Evolutionary conservation across 805 yeast genomes (phyloP).

Genomic region (Pichia californica): DNA sequence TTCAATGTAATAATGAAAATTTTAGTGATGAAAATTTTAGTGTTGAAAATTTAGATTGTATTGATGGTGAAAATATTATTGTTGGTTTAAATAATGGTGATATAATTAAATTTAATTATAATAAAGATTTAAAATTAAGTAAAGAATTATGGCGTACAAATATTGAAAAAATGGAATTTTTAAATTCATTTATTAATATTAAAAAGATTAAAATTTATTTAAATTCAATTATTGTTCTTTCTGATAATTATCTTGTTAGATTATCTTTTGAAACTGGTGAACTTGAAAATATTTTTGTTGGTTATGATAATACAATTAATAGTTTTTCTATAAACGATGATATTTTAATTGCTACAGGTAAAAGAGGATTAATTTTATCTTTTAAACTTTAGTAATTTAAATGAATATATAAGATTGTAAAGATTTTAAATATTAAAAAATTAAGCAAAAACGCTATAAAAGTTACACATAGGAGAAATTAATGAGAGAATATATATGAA

Average conservation of each 20-base stretch:
- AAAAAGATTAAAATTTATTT: background rate
- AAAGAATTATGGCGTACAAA: slow-evolving; percentile 12
- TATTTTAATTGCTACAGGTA: slow-evolving; percentile 12
- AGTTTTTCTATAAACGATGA: slow-evolving; percentile 5
- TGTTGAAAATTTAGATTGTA: slow-evolving; percentile 7
- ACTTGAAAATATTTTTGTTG: slow-evolving; percentile 10
- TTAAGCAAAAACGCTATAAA: too few species aligned
- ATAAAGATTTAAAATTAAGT: background rate
- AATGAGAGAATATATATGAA: too few species aligned
- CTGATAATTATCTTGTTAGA: slow-evolving; percentile 8
- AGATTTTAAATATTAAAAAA: too few species aligned
- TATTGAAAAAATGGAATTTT: slow-evolving; percentile 1
- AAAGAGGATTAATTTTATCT: slow-evolving; percentile 3
- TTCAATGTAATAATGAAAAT: slow-evolving; percentile 8
- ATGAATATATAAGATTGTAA: too few species aligned
- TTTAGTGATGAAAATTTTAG: slow-evolving; percentile 4
- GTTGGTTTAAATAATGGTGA: slow-evolving; percentile 19
- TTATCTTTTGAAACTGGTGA: slow-evolving; percentile 9
- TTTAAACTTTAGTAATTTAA: too few species aligned
- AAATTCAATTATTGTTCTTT: slow-evolving; percentile 6
- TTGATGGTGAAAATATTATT: slow-evolving; percentile 4
- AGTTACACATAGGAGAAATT: too few species aligned
- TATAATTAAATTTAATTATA: slow-evolving; percentile 11
- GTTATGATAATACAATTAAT: slow-evolving; percentile 8
- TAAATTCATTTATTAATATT: slow-evolving; percentile 1